Evolutionary conservation across 345 rosid genomes (phyloP).

Genomic region (Gossypium mustelinum): DNA sequence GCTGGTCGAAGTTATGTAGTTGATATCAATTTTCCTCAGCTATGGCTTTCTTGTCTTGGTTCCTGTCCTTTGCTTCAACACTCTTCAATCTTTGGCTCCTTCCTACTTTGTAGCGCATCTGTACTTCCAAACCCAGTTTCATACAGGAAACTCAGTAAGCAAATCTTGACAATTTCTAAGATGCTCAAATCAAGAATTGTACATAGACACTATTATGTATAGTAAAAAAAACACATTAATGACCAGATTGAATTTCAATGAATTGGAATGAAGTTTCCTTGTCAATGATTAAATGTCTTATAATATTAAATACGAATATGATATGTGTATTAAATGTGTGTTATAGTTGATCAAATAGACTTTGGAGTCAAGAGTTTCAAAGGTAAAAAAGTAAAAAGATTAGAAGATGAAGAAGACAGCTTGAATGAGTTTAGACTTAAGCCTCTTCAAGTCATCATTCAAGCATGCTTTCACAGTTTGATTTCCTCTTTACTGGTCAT

Average conservation of each 20-base stretch:
- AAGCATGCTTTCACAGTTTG: not conserved
- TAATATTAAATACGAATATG: too few species aligned
- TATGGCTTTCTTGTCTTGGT: slow-evolving; percentile 60
- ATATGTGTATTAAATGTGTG: too few species aligned
- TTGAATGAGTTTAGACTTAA: too few species aligned
- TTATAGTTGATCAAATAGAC: too few species aligned
- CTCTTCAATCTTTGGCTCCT: slow-evolving; percentile 63
- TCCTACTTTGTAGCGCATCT: slow-evolving; percentile 33
- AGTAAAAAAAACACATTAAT: not conserved
- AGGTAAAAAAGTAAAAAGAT: too few species aligned
- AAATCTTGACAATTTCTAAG: not conserved
- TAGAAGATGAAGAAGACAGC: too few species aligned
- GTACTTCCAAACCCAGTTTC: not conserved
- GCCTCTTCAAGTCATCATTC: slow-evolving; percentile 14
- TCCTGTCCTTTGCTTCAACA: slow-evolving; percentile 45
- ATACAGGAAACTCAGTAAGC: not conserved
- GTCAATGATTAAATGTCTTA: not conserved
- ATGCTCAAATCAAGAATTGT: not conserved
- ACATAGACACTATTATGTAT: slow-evolving; percentile 6
- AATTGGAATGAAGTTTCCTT: not conserved
- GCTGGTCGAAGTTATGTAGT: slow-evolving; percentile 38
- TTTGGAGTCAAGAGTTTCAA: too few species aligned
- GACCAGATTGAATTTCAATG: not conserved
- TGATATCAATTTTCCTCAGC: slow-evolving; percentile 54
- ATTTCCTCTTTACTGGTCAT: not conserved